Evolutionary conservation across 805 yeast species (phyloP).

Genomic region (Isabelozyma heimii): DNA sequence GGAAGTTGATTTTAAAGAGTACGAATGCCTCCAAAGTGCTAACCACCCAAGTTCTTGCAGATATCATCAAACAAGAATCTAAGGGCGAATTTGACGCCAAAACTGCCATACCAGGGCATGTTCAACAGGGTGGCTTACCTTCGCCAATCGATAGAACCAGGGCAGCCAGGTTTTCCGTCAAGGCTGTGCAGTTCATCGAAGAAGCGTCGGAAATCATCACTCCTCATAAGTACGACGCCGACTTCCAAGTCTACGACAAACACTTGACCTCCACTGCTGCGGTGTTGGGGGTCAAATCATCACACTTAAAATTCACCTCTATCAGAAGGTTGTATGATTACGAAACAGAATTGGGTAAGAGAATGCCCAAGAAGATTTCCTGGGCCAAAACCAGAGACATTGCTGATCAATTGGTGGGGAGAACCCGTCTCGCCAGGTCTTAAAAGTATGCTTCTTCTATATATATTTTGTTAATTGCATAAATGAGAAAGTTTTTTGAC

Average conservation of each 20-base stretch:
- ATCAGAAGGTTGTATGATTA: slow-evolving; percentile 76
- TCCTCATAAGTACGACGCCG: slow-evolving; percentile 21
- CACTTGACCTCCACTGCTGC: slow-evolving; percentile 56
- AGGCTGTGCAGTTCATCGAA: slow-evolving; percentile 87
- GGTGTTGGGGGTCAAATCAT: slow-evolving; percentile 79
- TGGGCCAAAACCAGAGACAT: slow-evolving; percentile 77
- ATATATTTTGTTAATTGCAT: neutral
- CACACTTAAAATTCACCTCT: slow-evolving; percentile 72
- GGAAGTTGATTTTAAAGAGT: slow-evolving; percentile 80
- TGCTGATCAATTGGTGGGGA: slow-evolving; percentile 82
- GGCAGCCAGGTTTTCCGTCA: slow-evolving; percentile 87
- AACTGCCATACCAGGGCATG: slow-evolving; percentile 97
- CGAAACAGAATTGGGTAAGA: slow-evolving; percentile 75
- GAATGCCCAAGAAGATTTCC: slow-evolving; percentile 87
- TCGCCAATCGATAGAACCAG: slow-evolving; percentile 90
- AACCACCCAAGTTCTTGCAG: slow-evolving; percentile 78
- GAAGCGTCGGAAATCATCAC: slow-evolving; percentile 27
- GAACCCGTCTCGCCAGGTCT: slow-evolving; percentile 30
- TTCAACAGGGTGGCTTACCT: slow-evolving; percentile 96
- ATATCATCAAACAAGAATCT: slow-evolving; percentile 78
- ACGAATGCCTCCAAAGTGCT: slow-evolving; percentile 81
- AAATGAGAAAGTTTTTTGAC: too few species aligned
- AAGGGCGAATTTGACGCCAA: slow-evolving; percentile 79
- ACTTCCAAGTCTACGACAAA: slow-evolving; percentile 31
- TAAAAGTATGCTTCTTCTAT: neutral